phyloP scores from a whole-genome alignment of 2,329 filamentous ascomycete genomes.

The Talaromyces sp. region DNA sequence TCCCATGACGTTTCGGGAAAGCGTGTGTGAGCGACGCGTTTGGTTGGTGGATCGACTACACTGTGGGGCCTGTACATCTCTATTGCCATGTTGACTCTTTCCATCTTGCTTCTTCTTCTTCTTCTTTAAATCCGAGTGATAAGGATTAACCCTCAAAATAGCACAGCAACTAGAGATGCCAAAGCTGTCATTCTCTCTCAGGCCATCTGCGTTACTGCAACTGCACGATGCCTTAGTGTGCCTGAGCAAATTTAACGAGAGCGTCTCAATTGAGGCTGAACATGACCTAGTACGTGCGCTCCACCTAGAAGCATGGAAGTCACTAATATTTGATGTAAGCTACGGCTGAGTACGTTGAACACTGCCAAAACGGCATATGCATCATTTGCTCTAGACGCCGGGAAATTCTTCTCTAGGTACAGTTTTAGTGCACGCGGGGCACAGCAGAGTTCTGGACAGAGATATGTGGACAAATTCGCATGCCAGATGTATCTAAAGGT shows the following conservation, averaged over 20 bases:
- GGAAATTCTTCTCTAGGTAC: constrained; percentile 57
- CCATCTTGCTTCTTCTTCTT: neutral
- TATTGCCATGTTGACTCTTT: neutral
- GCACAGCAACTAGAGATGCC: constrained; percentile 29
- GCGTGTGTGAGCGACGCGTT: constrained; percentile 13
- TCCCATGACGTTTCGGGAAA: constrained; percentile 12
- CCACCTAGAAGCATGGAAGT: neutral
- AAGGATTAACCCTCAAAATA: neutral
- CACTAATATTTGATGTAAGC: constrained; percentile 36
- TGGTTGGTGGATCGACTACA: constrained; percentile 6
- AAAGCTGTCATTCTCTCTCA: constrained; percentile 51
- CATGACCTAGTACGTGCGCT: constrained; percentile 50
- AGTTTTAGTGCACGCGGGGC: constrained; percentile 45
- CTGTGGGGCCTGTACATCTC: constrained; percentile 5
- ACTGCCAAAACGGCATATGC: constrained; percentile 63
- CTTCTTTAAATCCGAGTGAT: neutral
- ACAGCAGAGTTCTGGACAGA: constrained; percentile 22
- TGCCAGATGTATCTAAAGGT: constrained; percentile 60
- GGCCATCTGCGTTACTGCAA: constrained; percentile 53
- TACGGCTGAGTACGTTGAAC: constrained; percentile 61
- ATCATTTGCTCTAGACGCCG: constrained; percentile 55
- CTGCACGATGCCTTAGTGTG: constrained; percentile 60
- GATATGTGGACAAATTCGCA: constrained; percentile 51
- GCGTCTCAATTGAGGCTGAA: constrained; percentile 60
- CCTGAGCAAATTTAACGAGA: constrained; percentile 62